Evolutionary conservation across 2,329 filamentous ascomycete genomes (phyloP), one percentile per base, ranked within the genome.

Genomic region (Ceratocystis cacaofunesta): DNA sequence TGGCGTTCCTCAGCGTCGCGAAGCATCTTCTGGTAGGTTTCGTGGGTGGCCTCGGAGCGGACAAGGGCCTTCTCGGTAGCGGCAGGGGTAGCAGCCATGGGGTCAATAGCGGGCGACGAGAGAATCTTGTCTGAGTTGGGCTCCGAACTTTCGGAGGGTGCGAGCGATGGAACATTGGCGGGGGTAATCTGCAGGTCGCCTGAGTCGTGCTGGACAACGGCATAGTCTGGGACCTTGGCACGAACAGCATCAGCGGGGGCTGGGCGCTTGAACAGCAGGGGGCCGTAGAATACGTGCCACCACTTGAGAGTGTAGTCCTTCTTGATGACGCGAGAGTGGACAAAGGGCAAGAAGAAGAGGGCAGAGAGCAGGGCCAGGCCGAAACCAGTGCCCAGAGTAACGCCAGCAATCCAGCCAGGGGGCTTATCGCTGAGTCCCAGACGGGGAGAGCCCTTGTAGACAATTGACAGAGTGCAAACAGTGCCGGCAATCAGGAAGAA

Each of bases 401-500:
- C 86, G 15, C 81, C 76, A 10, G 80, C 85, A 68, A 90, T 82
- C 71, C 83, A 90, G 80, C 82, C 85, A 7, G 75, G 74, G 1
- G 87, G 85, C 78, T 86, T 87, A 75, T 86, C 82, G 76, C 76
- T 78, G 32, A 89, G 77, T 25, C 80, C 80, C 36, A 89, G 80
- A 67, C 78, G 85, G 28, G 88, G 87, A 8, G 87, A 89, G 41
- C 88, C 88, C 80, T 91, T 90, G 81, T 89, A 90, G 70, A 91
- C 87, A 70, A 92, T 85, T 55, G 86, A 89, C 4, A 92, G 79
- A 0, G 87, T 88, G 76, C 87, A 89, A 71, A 91, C 76, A 67
- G 86, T 89, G 65, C 80, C 86, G 65, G 88, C 86, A 67, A 91
- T 82, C 65, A 90, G 82, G 80, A 91, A 91, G 77, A 86, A 91